phyloP scores from a whole-genome alignment of 805 yeast genomes.

The Kazachstania taianensis region DNA sequence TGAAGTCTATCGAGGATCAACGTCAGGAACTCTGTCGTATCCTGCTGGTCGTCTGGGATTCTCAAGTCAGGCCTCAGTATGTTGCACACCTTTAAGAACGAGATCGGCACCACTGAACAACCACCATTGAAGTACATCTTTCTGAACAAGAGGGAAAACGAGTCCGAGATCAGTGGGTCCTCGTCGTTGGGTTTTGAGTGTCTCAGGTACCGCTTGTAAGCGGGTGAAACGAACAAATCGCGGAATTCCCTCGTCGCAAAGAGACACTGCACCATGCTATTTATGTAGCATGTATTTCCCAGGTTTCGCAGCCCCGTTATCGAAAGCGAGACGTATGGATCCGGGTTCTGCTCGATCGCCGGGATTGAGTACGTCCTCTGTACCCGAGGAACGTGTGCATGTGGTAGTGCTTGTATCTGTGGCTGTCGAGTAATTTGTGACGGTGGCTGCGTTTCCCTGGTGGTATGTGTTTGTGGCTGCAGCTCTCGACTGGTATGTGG shows the following conservation, averaged over 20 bases:
- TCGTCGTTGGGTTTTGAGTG: constrained; percentile 8
- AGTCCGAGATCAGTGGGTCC: constrained; percentile 30
- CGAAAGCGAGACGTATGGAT: constrained; percentile 34
- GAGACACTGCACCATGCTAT: constrained; percentile 61
- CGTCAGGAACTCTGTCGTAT: constrained; percentile 66
- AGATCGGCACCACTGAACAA: constrained; percentile 52
- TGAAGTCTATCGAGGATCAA: constrained; percentile 59
- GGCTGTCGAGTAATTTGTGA: too few relatives aligned
- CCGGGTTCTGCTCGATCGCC: constrained; percentile 30
- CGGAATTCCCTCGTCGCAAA: constrained; percentile 46
- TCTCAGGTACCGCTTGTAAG: constrained; percentile 36
- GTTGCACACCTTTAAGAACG: constrained; percentile 45
- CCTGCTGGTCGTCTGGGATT: constrained; percentile 72
- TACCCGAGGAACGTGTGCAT: too few relatives aligned
- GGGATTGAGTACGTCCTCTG: constrained; percentile 24
- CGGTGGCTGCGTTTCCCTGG: too few relatives aligned
- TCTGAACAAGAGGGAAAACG: constrained; percentile 44
- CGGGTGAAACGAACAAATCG: constrained; percentile 36
- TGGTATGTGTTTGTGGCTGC: not conserved
- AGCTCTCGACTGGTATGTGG: too few relatives aligned
- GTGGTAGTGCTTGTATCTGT: too few relatives aligned
- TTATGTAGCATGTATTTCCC: constrained; percentile 71
- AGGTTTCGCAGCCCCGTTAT: constrained; percentile 56
- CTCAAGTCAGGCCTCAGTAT: constrained; percentile 52
- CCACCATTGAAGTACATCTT: constrained; percentile 52